Evolutionary conservation across 2,329 filamentous ascomycete species (phyloP).

Genomic region (Colletotrichum sublineola): DNA sequence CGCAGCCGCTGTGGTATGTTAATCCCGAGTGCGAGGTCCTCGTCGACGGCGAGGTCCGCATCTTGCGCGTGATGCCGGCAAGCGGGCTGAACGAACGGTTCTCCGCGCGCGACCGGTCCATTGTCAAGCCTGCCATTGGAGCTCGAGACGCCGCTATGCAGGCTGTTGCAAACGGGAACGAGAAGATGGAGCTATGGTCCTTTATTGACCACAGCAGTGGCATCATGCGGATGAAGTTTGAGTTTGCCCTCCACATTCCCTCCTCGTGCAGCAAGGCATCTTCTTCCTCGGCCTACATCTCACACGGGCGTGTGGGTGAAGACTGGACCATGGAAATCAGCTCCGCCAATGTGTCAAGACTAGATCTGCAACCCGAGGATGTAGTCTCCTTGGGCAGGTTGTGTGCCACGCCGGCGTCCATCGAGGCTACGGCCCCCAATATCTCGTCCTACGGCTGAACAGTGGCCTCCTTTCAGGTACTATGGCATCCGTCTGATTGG

Average conservation of each 20-base stretch:
- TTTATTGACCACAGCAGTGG: slow-evolving; percentile 2
- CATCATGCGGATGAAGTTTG: not conserved
- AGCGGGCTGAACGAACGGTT: not conserved
- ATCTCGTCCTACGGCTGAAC: too few species aligned
- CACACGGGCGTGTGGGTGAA: not conserved
- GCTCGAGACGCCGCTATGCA: not conserved
- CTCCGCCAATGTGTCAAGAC: not conserved
- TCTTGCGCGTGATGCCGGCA: slow-evolving; percentile 5
- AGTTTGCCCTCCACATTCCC: not conserved
- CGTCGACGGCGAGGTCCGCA: not conserved
- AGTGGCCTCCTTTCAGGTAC: too few species aligned
- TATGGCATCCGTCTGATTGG: too few species aligned
- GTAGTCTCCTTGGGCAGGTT: too few species aligned
- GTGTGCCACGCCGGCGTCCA: too few species aligned
- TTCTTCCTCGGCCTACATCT: not conserved
- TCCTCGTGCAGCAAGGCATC: not conserved
- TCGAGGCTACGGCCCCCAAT: too few species aligned
- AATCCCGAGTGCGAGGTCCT: slow-evolving; percentile 5
- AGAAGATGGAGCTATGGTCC: not conserved
- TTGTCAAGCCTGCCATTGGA: not conserved
- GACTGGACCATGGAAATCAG: not conserved
- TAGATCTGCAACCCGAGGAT: too few species aligned
- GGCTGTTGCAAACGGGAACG: not conserved
- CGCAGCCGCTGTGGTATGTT: not conserved
- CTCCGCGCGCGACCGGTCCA: not conserved